A percentile compares a stretch with the other conserved stretches of the same genome.
These are phyloP conservation scores for Nyssa sinensis DNA, from an alignment of 148 eudicot genomes.

Conservation along the genomic window DNA sequence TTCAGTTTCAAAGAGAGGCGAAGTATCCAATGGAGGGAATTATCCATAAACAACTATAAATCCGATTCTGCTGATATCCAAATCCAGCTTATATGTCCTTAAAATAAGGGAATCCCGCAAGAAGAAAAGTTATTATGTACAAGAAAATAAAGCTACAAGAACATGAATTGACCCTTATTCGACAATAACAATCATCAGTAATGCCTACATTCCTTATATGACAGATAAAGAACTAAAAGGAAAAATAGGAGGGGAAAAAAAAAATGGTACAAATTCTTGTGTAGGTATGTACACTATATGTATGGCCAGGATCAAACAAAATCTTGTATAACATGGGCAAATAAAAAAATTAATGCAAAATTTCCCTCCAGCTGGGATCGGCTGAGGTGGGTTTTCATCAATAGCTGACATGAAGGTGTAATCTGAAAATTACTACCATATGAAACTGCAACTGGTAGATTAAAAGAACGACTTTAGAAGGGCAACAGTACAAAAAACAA, in stretches of 20 bases:
- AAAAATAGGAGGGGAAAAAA: neutral
- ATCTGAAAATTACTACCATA: neutral
- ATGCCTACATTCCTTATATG: too few species aligned
- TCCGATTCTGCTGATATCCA: too few species aligned
- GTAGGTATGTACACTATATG: neutral
- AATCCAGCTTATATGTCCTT: too few species aligned
- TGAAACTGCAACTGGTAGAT: neutral
- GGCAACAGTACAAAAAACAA: constrained; percentile 10
- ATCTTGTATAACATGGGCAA: neutral
- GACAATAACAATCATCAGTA: too few species aligned
- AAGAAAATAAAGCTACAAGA: too few species aligned
- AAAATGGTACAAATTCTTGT: neutral
- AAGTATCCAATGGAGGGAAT: too few species aligned
- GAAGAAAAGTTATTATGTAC: too few species aligned
- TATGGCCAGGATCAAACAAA: neutral
- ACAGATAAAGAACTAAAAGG: neutral
- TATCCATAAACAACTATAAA: too few species aligned
- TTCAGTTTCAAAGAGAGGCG: too few species aligned
- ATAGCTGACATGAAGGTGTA: neutral
- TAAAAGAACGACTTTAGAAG: neutral
- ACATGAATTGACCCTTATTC: too few species aligned
- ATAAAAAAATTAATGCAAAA: neutral
- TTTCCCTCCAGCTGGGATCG: neutral
- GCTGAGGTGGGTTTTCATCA: neutral
- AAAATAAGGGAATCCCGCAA: too few species aligned